Conservation (phyloP, 2,329 filamentous ascomycete genomes). For the Fusarium nurragi region DNA sequence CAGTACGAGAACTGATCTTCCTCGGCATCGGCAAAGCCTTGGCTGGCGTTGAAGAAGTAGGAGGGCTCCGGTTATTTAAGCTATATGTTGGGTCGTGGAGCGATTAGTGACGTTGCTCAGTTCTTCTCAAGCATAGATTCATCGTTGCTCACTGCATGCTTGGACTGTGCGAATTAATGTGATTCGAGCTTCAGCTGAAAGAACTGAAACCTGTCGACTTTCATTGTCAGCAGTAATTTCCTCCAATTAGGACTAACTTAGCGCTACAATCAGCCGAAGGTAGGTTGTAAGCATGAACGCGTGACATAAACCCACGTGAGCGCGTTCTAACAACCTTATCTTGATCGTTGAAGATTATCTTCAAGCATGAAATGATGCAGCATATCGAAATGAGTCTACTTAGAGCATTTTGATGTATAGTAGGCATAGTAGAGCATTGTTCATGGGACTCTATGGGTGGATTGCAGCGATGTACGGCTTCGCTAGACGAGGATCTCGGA, state of each 20-base stretch:
- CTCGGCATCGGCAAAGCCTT: conserved; percentile 10
- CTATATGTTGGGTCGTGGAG: not conserved
- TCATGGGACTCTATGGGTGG: not conserved
- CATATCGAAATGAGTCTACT: not conserved
- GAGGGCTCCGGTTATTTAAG: not conserved
- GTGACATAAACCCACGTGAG: too few relatives aligned
- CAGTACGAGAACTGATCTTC: conserved; percentile 27
- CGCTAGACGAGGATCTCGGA: too few relatives aligned
- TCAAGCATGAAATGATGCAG: not conserved
- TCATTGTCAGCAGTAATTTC: not conserved
- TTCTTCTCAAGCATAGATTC: conserved; percentile 16
- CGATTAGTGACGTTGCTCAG: conserved; percentile 10
- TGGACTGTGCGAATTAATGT: not conserved
- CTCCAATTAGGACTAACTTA: not conserved
- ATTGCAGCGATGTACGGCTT: too few relatives aligned
- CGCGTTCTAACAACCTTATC: not conserved
- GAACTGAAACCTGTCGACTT: conserved; percentile 5
- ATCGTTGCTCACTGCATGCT: conserved; percentile 20
- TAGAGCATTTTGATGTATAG: not conserved
- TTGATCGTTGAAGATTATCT: not conserved
- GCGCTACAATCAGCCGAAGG: too few relatives aligned
- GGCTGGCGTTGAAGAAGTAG: conserved; percentile 26
- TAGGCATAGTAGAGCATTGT: not conserved
- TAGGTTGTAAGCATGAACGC: too few relatives aligned
- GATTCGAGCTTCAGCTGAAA: conserved; percentile 10